phyloP scores from a whole-genome alignment of 345 rosid species.

The Salix purpurea region DNA sequence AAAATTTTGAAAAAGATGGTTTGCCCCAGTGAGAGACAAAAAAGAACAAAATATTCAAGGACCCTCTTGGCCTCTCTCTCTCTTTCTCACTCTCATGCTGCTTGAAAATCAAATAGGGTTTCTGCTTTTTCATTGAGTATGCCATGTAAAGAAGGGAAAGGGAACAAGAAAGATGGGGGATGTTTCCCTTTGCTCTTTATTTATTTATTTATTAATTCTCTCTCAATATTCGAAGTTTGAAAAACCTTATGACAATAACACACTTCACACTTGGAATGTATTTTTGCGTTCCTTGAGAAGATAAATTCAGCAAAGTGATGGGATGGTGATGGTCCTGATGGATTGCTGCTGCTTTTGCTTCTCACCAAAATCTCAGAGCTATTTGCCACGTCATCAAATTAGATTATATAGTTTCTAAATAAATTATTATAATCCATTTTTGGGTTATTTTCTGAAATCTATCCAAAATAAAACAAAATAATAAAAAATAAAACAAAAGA shows the following conservation, averaged over 20 bases:
- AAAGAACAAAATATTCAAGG: background rate
- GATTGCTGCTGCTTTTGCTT: no score
- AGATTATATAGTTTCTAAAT: no score
- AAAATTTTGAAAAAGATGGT: constrained; percentile 5
- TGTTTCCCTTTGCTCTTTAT: background rate
- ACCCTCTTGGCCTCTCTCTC: background rate
- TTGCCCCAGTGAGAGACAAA: constrained; percentile 1
- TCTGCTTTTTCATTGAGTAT: constrained; percentile 2
- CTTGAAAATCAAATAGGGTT: background rate
- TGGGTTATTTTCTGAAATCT: no score
- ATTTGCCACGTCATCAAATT: no score
- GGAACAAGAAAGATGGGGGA: background rate
- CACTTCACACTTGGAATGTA: background rate
- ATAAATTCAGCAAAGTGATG: background rate
- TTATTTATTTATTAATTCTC: background rate
- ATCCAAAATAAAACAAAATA: no score
- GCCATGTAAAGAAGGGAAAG: constrained; percentile 21
- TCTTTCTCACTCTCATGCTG: background rate
- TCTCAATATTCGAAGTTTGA: constrained; percentile 7
- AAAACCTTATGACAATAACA: background rate
- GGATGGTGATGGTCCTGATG: background rate
- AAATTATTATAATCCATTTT: no score
- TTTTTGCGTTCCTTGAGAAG: background rate
- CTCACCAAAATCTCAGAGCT: no score
- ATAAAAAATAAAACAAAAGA: no score